These are phyloP conservation scores for Leccinellum albellum DNA, from an alignment of 768 basidiomycete species.

Conservation along the genomic window DNA sequence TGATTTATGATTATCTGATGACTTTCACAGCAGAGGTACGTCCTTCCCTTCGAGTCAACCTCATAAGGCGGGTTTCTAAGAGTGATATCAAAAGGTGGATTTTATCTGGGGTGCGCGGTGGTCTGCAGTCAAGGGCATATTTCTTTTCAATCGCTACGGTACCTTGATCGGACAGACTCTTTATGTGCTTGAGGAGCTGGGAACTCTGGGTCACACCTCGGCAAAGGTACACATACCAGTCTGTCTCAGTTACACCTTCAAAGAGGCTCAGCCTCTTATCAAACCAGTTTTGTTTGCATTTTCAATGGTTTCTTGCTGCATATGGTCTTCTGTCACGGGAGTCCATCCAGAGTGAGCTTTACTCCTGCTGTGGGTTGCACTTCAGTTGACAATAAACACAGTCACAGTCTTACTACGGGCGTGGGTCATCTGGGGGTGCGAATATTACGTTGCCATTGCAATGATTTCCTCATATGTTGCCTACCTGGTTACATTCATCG, in stretches of 20 bases:
- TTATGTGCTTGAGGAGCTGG: slow-evolving; percentile 13
- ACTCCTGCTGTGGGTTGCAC: neutral
- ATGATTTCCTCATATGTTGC: slow-evolving; percentile 9
- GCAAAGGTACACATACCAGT: neutral
- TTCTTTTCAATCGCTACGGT: slow-evolving; percentile 20
- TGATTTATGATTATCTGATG: slow-evolving; percentile 7
- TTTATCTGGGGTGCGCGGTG: slow-evolving; percentile 11
- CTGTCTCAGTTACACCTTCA: neutral
- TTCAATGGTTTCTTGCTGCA: slow-evolving; percentile 1
- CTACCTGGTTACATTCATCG: slow-evolving; percentile 1
- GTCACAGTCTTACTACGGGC: slow-evolving; percentile 17
- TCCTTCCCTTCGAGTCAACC: neutral
- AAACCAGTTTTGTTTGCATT: slow-evolving; percentile 10
- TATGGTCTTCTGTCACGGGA: neutral
- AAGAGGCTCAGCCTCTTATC: neutral
- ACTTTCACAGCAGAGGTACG: slow-evolving; percentile 16
- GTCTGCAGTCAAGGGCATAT: slow-evolving; percentile 8
- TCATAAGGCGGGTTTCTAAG: neutral
- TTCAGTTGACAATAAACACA: neutral
- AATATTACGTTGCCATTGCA: neutral
- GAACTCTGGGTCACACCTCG: slow-evolving; percentile 9
- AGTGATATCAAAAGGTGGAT: neutral
- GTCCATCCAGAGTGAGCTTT: neutral
- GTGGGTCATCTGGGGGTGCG: slow-evolving; percentile 17
- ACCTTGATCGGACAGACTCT: slow-evolving; percentile 8